Base-by-base conservation (phyloP, 495 filamentous ascomycete genomes). In the Lasiosphaeria miniovina region DNA sequence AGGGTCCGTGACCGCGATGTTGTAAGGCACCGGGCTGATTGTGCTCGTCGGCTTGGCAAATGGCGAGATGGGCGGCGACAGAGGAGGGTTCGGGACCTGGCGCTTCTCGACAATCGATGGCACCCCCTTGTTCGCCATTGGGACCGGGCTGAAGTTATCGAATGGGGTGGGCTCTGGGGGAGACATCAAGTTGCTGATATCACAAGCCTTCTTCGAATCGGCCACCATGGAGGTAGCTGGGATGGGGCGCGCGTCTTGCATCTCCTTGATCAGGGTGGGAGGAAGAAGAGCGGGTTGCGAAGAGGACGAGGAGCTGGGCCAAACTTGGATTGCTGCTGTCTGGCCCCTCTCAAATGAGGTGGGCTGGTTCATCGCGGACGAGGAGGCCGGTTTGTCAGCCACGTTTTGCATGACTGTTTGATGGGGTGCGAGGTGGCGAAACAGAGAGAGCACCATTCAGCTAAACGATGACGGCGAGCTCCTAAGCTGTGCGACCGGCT, bases 21-120 rank as follows among this genome's bases (percentile, higher is more conserved):
- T 61, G 17, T 50, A 55, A 74, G 78, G 75, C 43, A 82, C 80
- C 61, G 79, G 78, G 63, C 79, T 64, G 50, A 74, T 57, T 0
- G 69, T 48, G 48, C 62, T 61, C 52, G 24, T 61, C 3, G 66
- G 31, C 55, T 81, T 82, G 32, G 76, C 77, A 54, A 81, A 83
- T 11, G 88, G 88, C 32, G 88, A 91, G 43, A 89, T 82, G 7
- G 89, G 89, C 65, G 89, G 89, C 45, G 89, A 90, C 36, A 87
- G 81, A 34, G 87, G 75, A 11, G 82, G 75, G 35, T 83, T 71
- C 74, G 76, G 64, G 74, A 78, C 65, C 66, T 70, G 64, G 59
- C 63, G 64, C 68, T 74, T 40, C 68, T 62, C 59, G 61, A 54
- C 43, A 67, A 59, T 36, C 60, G 71, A 58, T 62, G 70, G 64